These are phyloP conservation scores for Myriosclerotinia duriaeana DNA, from an alignment of 2,329 filamentous ascomycete species.

Conservation along the genomic window DNA sequence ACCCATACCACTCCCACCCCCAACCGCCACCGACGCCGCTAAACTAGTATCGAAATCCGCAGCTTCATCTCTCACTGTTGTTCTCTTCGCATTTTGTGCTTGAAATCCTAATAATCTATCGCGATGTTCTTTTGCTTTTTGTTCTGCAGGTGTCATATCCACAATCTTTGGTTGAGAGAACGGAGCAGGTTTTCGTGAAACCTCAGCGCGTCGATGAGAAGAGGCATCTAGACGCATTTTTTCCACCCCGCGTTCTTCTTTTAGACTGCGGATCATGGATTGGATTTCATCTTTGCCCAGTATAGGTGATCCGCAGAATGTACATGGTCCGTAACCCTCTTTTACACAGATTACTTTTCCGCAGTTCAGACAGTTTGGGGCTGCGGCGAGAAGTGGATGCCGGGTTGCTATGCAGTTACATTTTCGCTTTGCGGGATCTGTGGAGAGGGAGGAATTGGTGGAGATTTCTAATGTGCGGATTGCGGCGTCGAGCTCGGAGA, in stretches of 20 bases:
- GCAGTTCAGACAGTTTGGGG: slow-evolving; percentile 88
- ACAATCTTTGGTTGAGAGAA: slow-evolving; percentile 52
- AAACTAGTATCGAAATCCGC: slow-evolving; percentile 62
- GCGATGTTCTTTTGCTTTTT: slow-evolving; percentile 61
- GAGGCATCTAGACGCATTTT: slow-evolving; percentile 79
- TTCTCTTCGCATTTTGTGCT: slow-evolving; percentile 66
- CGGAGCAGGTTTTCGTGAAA: slow-evolving; percentile 58
- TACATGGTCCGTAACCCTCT: slow-evolving; percentile 91
- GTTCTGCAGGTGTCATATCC: slow-evolving; percentile 38
- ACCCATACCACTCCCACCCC: slow-evolving; percentile 40
- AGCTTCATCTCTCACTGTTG: slow-evolving; percentile 68
- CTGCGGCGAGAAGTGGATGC: slow-evolving; percentile 85
- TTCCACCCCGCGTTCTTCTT: slow-evolving; percentile 82
- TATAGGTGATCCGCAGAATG: slow-evolving; percentile 77
- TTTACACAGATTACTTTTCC: slow-evolving; percentile 95
- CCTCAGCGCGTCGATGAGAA: slow-evolving; percentile 63
- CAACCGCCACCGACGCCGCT: slow-evolving; percentile 33
- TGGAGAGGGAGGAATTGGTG: slow-evolving; percentile 72
- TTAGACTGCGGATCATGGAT: slow-evolving; percentile 79
- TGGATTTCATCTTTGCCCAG: slow-evolving; percentile 73
- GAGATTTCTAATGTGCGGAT: slow-evolving; percentile 89
- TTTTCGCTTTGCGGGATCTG: slow-evolving; percentile 56
- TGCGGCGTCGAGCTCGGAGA: slow-evolving; percentile 72
- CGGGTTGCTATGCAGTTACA: slow-evolving; percentile 88
- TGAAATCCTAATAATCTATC: slow-evolving; percentile 68